Percentiles rank a stretch among this genome's conserved stretches.
Conservation (phyloP, 495 filamentous ascomycete genomes). For the Talaromyces wortmannii region DNA sequence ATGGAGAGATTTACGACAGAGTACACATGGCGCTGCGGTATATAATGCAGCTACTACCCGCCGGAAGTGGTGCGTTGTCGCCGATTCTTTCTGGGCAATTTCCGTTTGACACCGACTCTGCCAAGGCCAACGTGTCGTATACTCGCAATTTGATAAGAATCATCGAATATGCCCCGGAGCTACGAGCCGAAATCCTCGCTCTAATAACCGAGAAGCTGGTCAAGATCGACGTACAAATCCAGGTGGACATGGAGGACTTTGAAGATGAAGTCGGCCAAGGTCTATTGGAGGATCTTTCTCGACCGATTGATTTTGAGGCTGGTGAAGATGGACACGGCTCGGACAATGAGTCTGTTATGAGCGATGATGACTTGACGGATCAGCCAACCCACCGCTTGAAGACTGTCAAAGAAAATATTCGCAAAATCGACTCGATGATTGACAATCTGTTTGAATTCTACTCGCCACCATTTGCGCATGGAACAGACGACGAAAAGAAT, state of each 20-base stretch:
- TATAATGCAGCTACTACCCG: constrained; percentile 69
- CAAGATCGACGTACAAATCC: constrained; percentile 91
- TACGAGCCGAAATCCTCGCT: constrained; percentile 77
- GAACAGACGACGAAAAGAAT: constrained; percentile 34
- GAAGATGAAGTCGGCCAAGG: constrained; percentile 62
- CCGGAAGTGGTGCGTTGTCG: constrained; percentile 63
- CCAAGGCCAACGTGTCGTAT: constrained; percentile 66
- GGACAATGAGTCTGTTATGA: constrained; percentile 46
- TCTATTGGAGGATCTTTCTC: constrained; percentile 27
- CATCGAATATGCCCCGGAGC: constrained; percentile 65
- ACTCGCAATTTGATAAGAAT: constrained; percentile 72
- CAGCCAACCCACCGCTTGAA: constrained; percentile 43
- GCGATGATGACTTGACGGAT: constrained; percentile 39
- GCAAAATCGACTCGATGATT: constrained; percentile 89
- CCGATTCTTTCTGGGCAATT: constrained; percentile 60
- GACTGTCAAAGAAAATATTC: constrained; percentile 68
- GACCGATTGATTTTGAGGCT: constrained; percentile 30
- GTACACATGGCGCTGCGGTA: constrained; percentile 70
- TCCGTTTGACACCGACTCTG: constrained; percentile 66
- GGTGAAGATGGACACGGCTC: constrained; percentile 54
- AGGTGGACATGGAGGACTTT: constrained; percentile 83
- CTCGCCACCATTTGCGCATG: constrained; percentile 55
- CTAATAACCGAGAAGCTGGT: constrained; percentile 77
- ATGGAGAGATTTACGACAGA: constrained; percentile 55
- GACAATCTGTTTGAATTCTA: constrained; percentile 85